phyloP scores from a whole-genome alignment of 1,139 yeast species.

The Zygosaccharomyces sapae region DNA sequence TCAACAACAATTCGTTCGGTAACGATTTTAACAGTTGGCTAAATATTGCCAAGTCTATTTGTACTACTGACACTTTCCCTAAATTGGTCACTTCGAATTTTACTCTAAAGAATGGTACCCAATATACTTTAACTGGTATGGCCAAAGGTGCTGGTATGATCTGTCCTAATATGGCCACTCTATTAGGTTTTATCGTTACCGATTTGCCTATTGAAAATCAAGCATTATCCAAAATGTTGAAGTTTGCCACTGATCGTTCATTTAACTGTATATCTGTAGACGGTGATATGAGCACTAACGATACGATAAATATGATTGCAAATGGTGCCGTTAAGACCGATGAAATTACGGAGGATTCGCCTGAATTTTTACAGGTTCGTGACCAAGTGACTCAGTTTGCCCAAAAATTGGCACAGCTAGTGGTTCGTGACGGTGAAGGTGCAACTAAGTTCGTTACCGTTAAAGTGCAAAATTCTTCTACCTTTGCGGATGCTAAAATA shows the following conservation, averaged over 20 bases:
- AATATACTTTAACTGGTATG: slow-evolving; percentile 80
- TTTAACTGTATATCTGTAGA: slow-evolving; percentile 95
- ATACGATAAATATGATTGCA: slow-evolving; percentile 87
- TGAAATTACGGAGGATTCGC: slow-evolving; percentile 43
- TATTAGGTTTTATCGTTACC: slow-evolving; percentile 84
- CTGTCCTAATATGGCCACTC: slow-evolving; percentile 97
- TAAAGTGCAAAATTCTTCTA: slow-evolving; percentile 66
- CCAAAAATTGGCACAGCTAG: slow-evolving; percentile 79
- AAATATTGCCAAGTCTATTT: slow-evolving; percentile 79
- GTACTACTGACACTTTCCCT: slow-evolving; percentile 97
- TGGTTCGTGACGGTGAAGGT: slow-evolving; percentile 97
- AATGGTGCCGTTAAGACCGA: slow-evolving; percentile 92
- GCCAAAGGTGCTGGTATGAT: slow-evolving; percentile 99
- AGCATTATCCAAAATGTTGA: slow-evolving; percentile 65
- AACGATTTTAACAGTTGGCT: slow-evolving; percentile 75
- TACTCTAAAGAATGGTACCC: slow-evolving; percentile 48
- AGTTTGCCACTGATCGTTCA: slow-evolving; percentile 71
- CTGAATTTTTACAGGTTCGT: slow-evolving; percentile 49
- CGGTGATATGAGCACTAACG: slow-evolving; percentile 97
- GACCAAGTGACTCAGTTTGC: slow-evolving; percentile 71
- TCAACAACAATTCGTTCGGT: slow-evolving; percentile 46
- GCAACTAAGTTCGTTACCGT: slow-evolving; percentile 95
- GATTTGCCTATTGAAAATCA: slow-evolving; percentile 85
- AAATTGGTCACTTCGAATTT: slow-evolving; percentile 70
- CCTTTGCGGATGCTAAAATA: slow-evolving; percentile 71